Evolutionary conservation across 345 rosid species (phyloP), one percentile per base, ranked within the genome.

Genomic region (Aquilaria yunnanensis): DNA sequence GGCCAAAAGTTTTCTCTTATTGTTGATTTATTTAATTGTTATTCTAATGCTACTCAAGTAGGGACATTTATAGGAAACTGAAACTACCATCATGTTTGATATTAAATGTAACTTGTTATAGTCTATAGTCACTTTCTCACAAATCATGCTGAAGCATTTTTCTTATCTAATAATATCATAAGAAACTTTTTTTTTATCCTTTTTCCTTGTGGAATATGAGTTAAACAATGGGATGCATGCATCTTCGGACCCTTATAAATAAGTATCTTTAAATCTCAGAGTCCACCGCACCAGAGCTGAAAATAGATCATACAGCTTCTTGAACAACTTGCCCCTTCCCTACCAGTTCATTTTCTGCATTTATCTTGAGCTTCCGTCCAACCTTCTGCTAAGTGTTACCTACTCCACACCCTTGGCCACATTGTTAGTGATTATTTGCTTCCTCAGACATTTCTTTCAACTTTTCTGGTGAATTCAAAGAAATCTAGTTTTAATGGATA

Each of bases 231-330:
- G 53, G 72, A 74, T 65, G 57, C 74, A 64, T 70, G 68, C 64
- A 32, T 71, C 72, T 65, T 8, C 49, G 61, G 37, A 45, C 69
- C 71, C 78, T 76, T 89, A 89, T 89, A 89, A 84, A 86, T 89
- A 84, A 65, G 77, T 65, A 70, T 60, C 14, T 68, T 60, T 61
- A 78, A 54, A 79, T 74, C 67, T 65, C 78, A 54, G 47, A 61
- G 61, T 70, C 67, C 71, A 72, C 72, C 78, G 57, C n/a, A 46
- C 51, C 37, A 47, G 3, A 60, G 48, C 75, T 51, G 49, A 37
- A 57, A 76, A 62, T 52, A 66, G 37, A 54, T 64, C 51, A 31
- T 62, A 56, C 16, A 62, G 51, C 62, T 37, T 58, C 53, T 55
- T 37, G 7, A 37, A 37, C n/a, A n/a, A 8, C 43, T 8, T 37